Conservation (phyloP, 192 early-diverging fungal genomes). For the Neocallimastix lanati region DNA sequence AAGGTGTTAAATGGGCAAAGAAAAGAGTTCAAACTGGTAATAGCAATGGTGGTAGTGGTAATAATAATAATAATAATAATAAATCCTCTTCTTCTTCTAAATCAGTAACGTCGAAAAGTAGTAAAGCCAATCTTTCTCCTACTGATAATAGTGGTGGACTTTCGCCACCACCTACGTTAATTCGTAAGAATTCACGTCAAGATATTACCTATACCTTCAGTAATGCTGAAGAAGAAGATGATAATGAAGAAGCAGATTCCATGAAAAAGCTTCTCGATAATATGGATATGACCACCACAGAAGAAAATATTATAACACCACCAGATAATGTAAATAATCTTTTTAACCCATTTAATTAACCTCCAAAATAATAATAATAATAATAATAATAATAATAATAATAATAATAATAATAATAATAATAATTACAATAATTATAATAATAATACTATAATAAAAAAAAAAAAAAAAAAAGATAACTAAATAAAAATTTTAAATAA, state of each 20-base stretch:
- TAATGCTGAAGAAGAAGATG: background rate
- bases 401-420: too few species aligned
- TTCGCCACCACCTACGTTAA: background rate
- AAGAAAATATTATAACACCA: background rate
- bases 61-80: too few species aligned
- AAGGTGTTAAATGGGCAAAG: background rate
- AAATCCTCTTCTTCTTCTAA: too few species aligned
- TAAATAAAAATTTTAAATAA: too few species aligned
- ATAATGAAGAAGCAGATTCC: background rate
- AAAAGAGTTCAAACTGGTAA: background rate
- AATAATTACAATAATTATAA: too few species aligned
- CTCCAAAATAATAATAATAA: too few species aligned
- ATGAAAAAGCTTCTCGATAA: background rate
- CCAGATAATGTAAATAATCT: background rate
- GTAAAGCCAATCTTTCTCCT: too few species aligned
- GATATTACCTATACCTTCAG: background rate
- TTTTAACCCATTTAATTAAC: background rate
- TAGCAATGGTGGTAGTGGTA: background rate
- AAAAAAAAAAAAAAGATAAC: too few species aligned
- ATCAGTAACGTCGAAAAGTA: too few species aligned
- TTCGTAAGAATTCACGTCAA: background rate
- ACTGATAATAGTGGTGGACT: background rate
- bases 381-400: too few species aligned
- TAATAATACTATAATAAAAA: too few species aligned
- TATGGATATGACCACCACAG: background rate